A percentile compares a stretch with the other conserved stretches of the same genome.
Evolutionary conservation across 257 asterid species (phyloP).

Genomic region (Lycium ferocissimum): DNA sequence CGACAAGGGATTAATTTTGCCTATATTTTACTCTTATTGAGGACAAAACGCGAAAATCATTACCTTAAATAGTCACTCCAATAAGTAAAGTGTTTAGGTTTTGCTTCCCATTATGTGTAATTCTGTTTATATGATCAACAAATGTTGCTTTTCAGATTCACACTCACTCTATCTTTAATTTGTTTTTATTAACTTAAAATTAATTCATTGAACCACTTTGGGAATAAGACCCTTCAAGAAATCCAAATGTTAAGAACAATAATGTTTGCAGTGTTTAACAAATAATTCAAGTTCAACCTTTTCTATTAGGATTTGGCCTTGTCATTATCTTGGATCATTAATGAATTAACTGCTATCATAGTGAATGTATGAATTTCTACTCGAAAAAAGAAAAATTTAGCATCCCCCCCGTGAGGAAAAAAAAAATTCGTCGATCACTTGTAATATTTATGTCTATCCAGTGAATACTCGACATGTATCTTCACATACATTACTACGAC

Average conservation of each 20-base stretch:
- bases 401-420: neutral
- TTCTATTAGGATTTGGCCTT: neutral
- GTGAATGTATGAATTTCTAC: neutral
- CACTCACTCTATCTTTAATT: neutral
- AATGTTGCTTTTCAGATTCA: conserved; percentile 27
- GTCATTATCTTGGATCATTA: neutral
- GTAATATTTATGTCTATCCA: too few relatives aligned
- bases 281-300: neutral
- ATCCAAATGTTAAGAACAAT: neutral
- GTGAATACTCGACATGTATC: neutral
- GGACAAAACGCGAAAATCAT: neutral
- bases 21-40: neutral
- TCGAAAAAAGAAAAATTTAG: neutral
- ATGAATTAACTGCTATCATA: neutral
- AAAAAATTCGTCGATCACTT: neutral
- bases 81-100: conserved; percentile 11
- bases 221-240: neutral
- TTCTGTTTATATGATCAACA: conserved; percentile 13
- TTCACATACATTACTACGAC: too few relatives aligned
- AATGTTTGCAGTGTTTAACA: neutral
- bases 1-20: conserved; percentile 5
- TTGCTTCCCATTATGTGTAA: conserved; percentile 13
- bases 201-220: conserved; percentile 1
- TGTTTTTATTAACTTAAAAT: neutral
- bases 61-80: neutral